These are phyloP conservation scores for Starmera pachycereana DNA, from an alignment of 805 yeast genomes.

Conservation along the genomic window DNA sequence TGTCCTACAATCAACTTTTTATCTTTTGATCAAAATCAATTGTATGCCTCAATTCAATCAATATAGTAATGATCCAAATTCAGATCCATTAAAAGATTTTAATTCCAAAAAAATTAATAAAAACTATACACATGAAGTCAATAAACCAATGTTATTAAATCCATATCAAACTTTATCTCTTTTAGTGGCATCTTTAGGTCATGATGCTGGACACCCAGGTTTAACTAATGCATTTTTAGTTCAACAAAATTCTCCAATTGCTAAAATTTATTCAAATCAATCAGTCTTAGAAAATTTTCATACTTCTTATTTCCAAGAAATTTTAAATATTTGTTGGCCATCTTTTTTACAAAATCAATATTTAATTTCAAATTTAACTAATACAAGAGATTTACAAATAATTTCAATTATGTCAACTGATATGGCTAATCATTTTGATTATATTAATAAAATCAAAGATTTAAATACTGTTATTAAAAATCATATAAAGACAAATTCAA, in stretches of 20 bases:
- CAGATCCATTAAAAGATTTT: conserved; percentile 10
- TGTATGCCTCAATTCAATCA: conserved; percentile 15
- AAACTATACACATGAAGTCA: too few relatives aligned
- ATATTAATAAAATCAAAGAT: conserved; percentile 42
- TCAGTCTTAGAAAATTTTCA: conserved; percentile 83
- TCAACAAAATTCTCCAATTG: conserved; percentile 50
- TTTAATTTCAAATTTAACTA: conserved; percentile 3
- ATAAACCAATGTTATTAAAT: conserved; percentile 9
- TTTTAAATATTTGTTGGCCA: conserved; percentile 46
- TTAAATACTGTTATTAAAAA: conserved; percentile 15
- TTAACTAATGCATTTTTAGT: conserved; percentile 70
- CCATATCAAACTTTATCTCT: conserved; percentile 46
- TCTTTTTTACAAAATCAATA: conserved; percentile 14
- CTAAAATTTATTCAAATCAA: conserved; percentile 47
- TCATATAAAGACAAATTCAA: conserved; percentile 4
- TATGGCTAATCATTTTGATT: conserved; percentile 81
- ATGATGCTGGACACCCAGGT: conserved; percentile 96
- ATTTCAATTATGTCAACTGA: conserved; percentile 71
- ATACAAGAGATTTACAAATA: conserved; percentile 19
- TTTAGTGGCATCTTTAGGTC: conserved; percentile 81
- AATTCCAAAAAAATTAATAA: background rate
- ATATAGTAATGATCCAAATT: conserved; percentile 8
- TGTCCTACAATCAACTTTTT: conserved; percentile 84
- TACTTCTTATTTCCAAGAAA: conserved; percentile 45
- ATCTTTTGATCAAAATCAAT: conserved; percentile 31